phyloP scores from a whole-genome alignment of 345 rosid species.

The Hypericum androsaemum region DNA sequence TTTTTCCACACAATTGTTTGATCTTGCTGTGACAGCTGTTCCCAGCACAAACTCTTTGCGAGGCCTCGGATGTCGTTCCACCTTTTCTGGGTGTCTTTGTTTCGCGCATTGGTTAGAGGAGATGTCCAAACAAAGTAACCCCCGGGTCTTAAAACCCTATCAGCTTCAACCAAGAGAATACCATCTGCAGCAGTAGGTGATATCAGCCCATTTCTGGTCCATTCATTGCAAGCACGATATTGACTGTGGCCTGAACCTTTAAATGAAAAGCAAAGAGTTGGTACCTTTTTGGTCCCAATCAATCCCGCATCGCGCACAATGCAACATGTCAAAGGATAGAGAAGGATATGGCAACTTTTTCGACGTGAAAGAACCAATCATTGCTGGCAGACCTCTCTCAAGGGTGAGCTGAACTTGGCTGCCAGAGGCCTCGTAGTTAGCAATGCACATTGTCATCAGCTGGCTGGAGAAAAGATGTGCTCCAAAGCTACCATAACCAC shows the following conservation, averaged over 20 bases:
- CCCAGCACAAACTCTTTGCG: conserved; percentile 85
- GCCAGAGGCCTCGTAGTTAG: conserved; percentile 86
- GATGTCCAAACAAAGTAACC: conserved; percentile 99
- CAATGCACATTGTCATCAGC: conserved; percentile 89
- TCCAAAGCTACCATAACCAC: conserved; percentile 99
- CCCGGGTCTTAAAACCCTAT: conserved; percentile 91
- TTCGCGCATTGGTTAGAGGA: conserved; percentile 71
- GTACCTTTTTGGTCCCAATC: conserved; percentile 98
- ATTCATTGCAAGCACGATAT: neutral
- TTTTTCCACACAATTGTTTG: conserved; percentile 96
- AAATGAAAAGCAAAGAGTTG: neutral
- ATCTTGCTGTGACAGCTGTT: conserved; percentile 76
- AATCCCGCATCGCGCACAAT: conserved; percentile 82
- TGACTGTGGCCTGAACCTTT: neutral
- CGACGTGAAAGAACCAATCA: conserved; percentile 73
- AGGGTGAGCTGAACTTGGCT: conserved; percentile 97
- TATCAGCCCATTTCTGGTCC: neutral
- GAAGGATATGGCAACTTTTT: conserved; percentile 90
- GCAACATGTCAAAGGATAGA: conserved; percentile 97
- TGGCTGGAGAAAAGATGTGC: conserved; percentile 81
- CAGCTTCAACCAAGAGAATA: conserved; percentile 64
- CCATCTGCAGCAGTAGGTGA: conserved; percentile 44
- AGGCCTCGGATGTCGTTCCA: conserved; percentile 68
- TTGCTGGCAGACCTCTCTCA: conserved; percentile 98
- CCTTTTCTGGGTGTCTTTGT: conserved; percentile 52